phyloP scores from a whole-genome alignment of 2,329 filamentous ascomycete genomes.

The Stachybotrys elegans region DNA sequence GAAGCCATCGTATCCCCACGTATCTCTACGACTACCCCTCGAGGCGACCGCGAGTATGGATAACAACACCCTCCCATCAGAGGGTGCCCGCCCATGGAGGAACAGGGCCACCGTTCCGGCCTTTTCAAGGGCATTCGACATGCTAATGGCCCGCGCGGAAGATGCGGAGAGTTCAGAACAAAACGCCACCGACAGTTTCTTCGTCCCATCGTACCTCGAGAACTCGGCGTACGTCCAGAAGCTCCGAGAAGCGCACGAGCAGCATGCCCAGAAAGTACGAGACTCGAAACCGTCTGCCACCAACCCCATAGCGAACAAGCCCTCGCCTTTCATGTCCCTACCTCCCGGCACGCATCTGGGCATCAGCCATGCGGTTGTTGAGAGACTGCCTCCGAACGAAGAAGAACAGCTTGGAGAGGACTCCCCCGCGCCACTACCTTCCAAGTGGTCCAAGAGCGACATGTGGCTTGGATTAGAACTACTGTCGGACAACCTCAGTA shows the following conservation, averaged over 20 bases:
- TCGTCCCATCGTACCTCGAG: conserved; percentile 78
- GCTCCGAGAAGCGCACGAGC: conserved; percentile 65
- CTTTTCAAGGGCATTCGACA: conserved; percentile 49
- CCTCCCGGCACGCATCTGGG: conserved; percentile 60
- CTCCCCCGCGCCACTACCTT: conserved; percentile 63
- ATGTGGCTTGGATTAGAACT: conserved; percentile 72
- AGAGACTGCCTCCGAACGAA: conserved; percentile 63
- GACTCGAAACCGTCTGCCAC: conserved; percentile 31
- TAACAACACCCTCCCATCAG: too few relatives aligned
- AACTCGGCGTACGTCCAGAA: conserved; percentile 73
- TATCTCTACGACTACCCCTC: too few relatives aligned
- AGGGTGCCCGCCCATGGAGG: conserved; percentile 16
- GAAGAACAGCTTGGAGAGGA: conserved; percentile 22
- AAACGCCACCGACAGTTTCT: conserved; percentile 48
- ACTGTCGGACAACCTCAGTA: conserved; percentile 65
- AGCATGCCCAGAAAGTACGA: conserved; percentile 47
- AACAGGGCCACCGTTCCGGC: conserved; percentile 29
- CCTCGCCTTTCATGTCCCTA: conserved; percentile 35
- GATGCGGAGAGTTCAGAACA: conserved; percentile 18
- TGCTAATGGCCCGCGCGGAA: conserved; percentile 32
- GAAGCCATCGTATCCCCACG: too few relatives aligned
- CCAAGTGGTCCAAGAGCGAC: conserved; percentile 76
- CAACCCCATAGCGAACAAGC: conserved; percentile 29
- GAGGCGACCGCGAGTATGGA: too few relatives aligned
- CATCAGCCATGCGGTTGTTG: conserved; percentile 78